Conservation (phyloP, 805 yeast genomes). For the Starmerella gropengiesseri region DNA sequence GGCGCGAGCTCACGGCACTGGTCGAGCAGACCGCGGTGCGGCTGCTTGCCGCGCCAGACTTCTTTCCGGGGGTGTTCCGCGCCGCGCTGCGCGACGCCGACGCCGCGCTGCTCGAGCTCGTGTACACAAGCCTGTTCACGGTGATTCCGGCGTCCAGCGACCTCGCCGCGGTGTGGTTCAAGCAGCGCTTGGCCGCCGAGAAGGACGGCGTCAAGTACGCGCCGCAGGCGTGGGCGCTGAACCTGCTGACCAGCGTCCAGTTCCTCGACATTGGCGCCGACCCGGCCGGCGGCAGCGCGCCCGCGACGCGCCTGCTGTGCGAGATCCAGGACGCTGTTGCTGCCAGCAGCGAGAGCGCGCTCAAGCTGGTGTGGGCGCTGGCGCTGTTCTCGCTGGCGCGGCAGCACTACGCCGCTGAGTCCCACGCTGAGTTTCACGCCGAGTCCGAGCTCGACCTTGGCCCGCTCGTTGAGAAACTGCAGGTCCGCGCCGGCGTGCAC, state of each 20-base stretch:
- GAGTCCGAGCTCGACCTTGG: conserved; percentile 12
- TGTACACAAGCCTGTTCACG: conserved; percentile 20
- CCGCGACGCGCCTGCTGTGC: conserved; percentile 19
- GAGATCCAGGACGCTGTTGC: conserved; percentile 18
- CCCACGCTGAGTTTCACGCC: too few relatives aligned
- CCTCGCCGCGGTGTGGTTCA: conserved; percentile 20
- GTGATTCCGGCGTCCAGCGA: conserved; percentile 21
- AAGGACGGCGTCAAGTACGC: not conserved
- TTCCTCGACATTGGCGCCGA: conserved; percentile 27
- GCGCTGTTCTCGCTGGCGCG: conserved; percentile 24
- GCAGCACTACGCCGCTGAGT: conserved; percentile 17
- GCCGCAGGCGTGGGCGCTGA: conserved; percentile 13
- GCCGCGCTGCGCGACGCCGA: conserved; percentile 9
- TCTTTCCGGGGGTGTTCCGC: conserved; percentile 19
- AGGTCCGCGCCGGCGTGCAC: conserved; percentile 18
- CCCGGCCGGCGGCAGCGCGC: conserved; percentile 14
- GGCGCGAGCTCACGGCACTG: conserved; percentile 1
- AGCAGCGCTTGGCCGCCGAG: conserved; percentile 9
- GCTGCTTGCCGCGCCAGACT: conserved; percentile 13
- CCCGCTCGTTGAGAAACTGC: conserved; percentile 15
- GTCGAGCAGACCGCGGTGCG: conserved; percentile 15
- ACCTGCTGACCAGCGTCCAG: conserved; percentile 20
- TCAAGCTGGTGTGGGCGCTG: conserved; percentile 27
- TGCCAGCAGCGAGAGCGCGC: conserved; percentile 3
- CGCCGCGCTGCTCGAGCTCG: conserved; percentile 18